phyloP scores from a whole-genome alignment of 179 eudicot species.

The Carnegiea gigantea region DNA sequence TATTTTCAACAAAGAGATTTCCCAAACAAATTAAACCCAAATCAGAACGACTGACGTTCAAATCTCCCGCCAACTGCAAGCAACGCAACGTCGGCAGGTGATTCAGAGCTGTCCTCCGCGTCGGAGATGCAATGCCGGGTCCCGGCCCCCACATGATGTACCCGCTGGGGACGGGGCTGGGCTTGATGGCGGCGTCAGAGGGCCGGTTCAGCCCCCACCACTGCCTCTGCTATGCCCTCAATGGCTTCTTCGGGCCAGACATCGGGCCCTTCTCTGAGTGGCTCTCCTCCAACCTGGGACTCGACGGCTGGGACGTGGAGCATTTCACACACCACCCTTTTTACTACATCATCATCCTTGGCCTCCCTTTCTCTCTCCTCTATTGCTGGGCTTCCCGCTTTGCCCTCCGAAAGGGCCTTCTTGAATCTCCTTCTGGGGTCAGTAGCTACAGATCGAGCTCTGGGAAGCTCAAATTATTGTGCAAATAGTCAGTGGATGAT shows the following conservation, averaged over 20 bases:
- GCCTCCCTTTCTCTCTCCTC: slow-evolving; percentile 62
- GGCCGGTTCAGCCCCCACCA: slow-evolving; percentile 89
- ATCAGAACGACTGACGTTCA: background rate
- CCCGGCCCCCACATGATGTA: slow-evolving; percentile 96
- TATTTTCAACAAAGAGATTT: too few species aligned
- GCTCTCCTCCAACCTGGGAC: slow-evolving; percentile 58
- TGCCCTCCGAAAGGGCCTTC: slow-evolving; percentile 46
- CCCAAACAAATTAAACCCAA: background rate
- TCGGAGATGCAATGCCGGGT: slow-evolving; percentile 81
- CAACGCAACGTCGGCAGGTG: too few species aligned
- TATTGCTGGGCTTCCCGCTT: slow-evolving; percentile 55
- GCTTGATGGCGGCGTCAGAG: slow-evolving; percentile 48
- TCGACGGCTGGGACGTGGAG: slow-evolving; percentile 42
- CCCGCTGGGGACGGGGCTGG: slow-evolving; percentile 60
- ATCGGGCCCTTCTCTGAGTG: slow-evolving; percentile 85
- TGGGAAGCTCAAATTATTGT: too few species aligned
- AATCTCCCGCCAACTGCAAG: background rate
- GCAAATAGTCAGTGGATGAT: too few species aligned
- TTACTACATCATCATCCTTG: slow-evolving; percentile 59
- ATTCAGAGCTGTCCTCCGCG: background rate
- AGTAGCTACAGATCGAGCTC: slow-evolving; percentile 13
- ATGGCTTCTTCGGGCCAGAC: slow-evolving; percentile 96
- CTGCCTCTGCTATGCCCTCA: slow-evolving; percentile 66
- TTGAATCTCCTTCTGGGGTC: slow-evolving; percentile 79
- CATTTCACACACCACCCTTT: slow-evolving; percentile 65